Conservation (phyloP, 2,329 filamentous ascomycete species). For the Nemania sp. region DNA sequence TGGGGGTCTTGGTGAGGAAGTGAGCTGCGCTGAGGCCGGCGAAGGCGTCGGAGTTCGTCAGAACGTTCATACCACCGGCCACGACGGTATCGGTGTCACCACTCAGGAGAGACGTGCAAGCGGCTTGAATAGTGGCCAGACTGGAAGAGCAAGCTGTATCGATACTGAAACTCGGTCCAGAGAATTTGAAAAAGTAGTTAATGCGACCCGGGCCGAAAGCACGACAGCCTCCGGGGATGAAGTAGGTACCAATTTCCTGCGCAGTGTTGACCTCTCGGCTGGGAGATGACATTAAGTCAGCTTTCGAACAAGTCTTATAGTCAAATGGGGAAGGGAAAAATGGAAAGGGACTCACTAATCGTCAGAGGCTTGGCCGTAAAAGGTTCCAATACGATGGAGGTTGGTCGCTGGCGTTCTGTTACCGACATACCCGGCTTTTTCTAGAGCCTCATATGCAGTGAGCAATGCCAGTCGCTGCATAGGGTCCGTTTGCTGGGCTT, state of each 20-base stretch:
- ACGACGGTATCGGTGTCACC: slow-evolving; percentile 68
- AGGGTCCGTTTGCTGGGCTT: slow-evolving; percentile 56
- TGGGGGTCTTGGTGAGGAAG: slow-evolving; percentile 56
- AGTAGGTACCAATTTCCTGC: slow-evolving; percentile 56
- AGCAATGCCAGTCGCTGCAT: slow-evolving; percentile 66
- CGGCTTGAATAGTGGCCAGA: slow-evolving; percentile 31
- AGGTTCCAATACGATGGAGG: slow-evolving; percentile 29
- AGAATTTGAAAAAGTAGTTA: slow-evolving; percentile 44
- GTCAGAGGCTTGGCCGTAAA: slow-evolving; percentile 29
- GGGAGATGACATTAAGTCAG: no score
- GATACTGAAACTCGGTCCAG: slow-evolving; percentile 35
- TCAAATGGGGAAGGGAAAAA: no score
- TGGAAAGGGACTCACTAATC: slow-evolving; percentile 42
- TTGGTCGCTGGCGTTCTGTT: slow-evolving; percentile 22
- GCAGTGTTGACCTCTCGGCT: slow-evolving; percentile 64
- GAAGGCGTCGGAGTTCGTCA: slow-evolving; percentile 68
- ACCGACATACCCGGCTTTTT: slow-evolving; percentile 55
- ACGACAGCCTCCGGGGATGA: slow-evolving; percentile 40
- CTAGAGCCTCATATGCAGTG: slow-evolving; percentile 69
- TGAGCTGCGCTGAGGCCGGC: slow-evolving; percentile 64
- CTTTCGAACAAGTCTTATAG: no score
- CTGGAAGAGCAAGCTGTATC: slow-evolving; percentile 41
- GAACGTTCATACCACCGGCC: slow-evolving; percentile 64
- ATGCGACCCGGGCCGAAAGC: slow-evolving; percentile 45
- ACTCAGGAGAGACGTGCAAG: slow-evolving; percentile 63